Evolutionary conservation across 2,329 filamentous ascomycete species (phyloP).

Genomic region (Exophiala sp.): DNA sequence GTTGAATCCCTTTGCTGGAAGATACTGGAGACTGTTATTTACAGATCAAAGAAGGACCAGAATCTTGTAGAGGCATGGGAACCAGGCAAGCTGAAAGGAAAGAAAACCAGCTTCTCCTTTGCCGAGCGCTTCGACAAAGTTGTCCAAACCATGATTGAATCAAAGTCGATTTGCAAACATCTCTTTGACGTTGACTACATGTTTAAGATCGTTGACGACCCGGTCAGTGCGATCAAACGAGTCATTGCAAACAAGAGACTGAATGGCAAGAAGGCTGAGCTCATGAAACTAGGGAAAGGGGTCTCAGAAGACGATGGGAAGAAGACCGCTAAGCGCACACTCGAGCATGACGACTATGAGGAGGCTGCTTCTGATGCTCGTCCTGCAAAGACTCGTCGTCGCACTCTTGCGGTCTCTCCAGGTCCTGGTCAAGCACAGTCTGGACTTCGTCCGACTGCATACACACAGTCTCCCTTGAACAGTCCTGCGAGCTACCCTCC

Average conservation of each 20-base stretch:
- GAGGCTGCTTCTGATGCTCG: background rate
- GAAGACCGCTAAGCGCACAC: constrained; percentile 4
- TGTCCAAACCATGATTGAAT: constrained; percentile 20
- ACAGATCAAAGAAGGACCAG: constrained; percentile 23
- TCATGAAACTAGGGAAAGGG: constrained; percentile 35
- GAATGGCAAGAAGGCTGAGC: constrained; percentile 34
- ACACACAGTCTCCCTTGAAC: no score
- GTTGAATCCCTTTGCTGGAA: constrained; percentile 36
- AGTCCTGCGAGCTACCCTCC: no score
- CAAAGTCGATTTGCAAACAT: constrained; percentile 42
- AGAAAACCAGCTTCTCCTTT: constrained; percentile 24
- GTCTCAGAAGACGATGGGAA: constrained; percentile 20
- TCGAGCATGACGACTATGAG: background rate
- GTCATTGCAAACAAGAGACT: constrained; percentile 35
- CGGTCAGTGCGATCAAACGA: constrained; percentile 29
- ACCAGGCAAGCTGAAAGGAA: constrained; percentile 25
- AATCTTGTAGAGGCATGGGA: constrained; percentile 31
- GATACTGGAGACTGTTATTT: constrained; percentile 31
- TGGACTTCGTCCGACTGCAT: no score
- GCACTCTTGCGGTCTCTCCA: background rate
- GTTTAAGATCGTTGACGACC: constrained; percentile 37
- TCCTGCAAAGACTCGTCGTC: background rate
- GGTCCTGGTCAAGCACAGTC: no score
- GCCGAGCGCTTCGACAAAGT: constrained; percentile 26
- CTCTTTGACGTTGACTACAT: constrained; percentile 36